phyloP scores from a whole-genome alignment of 2,329 filamentous ascomycete genomes.

The Periconia sp. region DNA sequence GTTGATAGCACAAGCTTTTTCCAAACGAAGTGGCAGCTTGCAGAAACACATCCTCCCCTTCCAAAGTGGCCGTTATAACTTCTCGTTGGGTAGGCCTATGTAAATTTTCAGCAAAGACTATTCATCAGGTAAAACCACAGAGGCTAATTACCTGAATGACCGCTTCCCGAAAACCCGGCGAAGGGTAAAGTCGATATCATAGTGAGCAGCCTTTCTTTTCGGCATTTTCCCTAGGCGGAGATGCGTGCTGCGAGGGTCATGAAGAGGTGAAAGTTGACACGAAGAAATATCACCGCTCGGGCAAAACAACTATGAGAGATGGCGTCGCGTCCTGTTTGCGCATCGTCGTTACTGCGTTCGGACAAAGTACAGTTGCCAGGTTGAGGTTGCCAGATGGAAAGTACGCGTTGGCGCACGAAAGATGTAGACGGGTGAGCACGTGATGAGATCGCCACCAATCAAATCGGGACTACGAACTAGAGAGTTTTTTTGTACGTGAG shows the following conservation, averaged over 20 bases:
- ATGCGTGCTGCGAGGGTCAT: background rate
- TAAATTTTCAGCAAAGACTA: constrained; percentile 2
- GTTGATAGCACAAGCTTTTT: constrained; percentile 90
- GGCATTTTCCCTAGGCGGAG: constrained; percentile 25
- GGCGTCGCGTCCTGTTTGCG: background rate
- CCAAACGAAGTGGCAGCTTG: constrained; percentile 91
- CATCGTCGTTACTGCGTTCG: background rate
- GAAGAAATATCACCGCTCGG: background rate
- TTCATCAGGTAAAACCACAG: too few species aligned
- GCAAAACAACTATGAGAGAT: background rate
- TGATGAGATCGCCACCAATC: background rate
- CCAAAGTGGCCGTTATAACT: constrained; percentile 78
- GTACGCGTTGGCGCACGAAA: background rate
- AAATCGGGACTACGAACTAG: too few species aligned
- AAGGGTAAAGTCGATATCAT: constrained; percentile 73
- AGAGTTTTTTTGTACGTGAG: too few species aligned
- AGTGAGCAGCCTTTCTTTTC: constrained; percentile 30
- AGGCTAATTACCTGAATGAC: constrained; percentile 64
- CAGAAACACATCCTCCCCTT: constrained; percentile 87
- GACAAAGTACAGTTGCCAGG: background rate
- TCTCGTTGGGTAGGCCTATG: constrained; percentile 79
- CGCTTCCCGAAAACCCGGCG: constrained; percentile 72
- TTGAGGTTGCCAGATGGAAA: background rate
- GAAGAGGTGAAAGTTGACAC: background rate
- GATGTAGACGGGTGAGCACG: background rate